Conservation (phyloP, 2,329 filamentous ascomycete genomes). For the Hymenoscyphus repandus region DNA sequence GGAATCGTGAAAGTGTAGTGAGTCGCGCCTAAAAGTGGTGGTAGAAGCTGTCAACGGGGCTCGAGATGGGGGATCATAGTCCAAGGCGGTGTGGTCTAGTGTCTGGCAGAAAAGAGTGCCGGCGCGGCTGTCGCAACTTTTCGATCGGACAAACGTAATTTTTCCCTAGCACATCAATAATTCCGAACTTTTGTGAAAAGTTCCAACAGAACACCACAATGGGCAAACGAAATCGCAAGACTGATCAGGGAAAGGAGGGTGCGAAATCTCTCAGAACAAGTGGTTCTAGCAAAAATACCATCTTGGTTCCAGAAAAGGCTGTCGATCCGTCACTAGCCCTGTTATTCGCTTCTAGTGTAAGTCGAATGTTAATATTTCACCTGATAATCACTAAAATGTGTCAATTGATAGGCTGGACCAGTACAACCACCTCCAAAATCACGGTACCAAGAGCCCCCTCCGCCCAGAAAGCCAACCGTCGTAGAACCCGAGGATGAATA, state of each 20-base stretch:
- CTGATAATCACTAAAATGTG: background rate
- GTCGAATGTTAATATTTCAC: constrained; percentile 31
- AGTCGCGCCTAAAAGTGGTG: constrained; percentile 1
- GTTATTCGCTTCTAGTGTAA: constrained; percentile 68
- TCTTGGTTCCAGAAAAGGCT: constrained; percentile 38
- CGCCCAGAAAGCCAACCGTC: constrained; percentile 20
- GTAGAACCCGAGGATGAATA: constrained; percentile 14
- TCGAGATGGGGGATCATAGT: background rate
- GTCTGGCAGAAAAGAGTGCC: background rate
- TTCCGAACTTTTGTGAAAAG: no score
- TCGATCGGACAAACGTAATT: no score
- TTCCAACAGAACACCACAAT: constrained; percentile 17
- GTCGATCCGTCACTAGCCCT: constrained; percentile 66
- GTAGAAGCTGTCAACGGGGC: background rate
- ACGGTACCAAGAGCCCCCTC: constrained; percentile 32
- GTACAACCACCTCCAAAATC: constrained; percentile 32
- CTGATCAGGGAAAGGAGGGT: constrained; percentile 18
- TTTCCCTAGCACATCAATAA: no score
- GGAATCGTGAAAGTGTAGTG: background rate
- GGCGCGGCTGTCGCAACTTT: no score
- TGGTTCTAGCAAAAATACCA: constrained; percentile 26
- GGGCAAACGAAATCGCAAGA: constrained; percentile 29
- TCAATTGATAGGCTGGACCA: constrained; percentile 30
- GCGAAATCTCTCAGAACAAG: constrained; percentile 16
- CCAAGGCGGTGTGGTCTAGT: background rate